These are phyloP conservation scores for Xylaria telfairii DNA, from an alignment of 495 filamentous ascomycete genomes.

Conservation along the genomic window DNA sequence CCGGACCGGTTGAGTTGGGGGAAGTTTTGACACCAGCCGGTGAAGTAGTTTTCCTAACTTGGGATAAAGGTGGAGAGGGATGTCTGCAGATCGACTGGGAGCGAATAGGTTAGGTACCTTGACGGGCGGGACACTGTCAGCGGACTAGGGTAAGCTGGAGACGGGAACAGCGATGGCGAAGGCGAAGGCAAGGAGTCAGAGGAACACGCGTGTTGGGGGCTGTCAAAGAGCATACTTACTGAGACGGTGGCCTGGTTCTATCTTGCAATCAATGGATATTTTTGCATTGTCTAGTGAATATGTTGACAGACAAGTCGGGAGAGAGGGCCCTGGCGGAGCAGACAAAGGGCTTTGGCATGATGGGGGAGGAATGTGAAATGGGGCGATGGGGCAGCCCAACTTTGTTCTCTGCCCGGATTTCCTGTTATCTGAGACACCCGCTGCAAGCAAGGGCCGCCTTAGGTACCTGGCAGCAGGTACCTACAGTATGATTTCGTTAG, in stretches of 20 bases:
- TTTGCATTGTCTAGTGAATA: conserved; percentile 1
- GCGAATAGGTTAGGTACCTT: neutral
- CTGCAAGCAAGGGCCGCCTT: neutral
- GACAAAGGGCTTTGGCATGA: conserved; percentile 15
- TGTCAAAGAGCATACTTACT: neutral
- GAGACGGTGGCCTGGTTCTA: neutral
- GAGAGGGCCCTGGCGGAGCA: neutral
- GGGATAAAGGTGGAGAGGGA: neutral
- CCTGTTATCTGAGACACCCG: conserved; percentile 12
- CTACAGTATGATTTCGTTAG: too few relatives aligned
- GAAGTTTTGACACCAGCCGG: neutral
- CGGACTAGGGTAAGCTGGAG: neutral
- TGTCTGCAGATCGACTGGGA: neutral
- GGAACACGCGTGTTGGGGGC: neutral
- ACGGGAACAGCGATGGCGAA: neutral
- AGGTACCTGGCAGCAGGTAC: too few relatives aligned
- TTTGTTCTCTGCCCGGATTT: conserved; percentile 7
- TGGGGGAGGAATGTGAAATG: conserved; percentile 16
- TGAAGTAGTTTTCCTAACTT: neutral
- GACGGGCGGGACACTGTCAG: neutral
- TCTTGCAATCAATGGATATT: neutral
- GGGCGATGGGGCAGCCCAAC: conserved; percentile 1
- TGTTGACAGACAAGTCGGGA: neutral
- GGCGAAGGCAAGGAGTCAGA: neutral
- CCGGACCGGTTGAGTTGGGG: neutral